phyloP scores from a whole-genome alignment of 495 filamentous ascomycete species.

The Pyrenopolyporus hunteri region DNA sequence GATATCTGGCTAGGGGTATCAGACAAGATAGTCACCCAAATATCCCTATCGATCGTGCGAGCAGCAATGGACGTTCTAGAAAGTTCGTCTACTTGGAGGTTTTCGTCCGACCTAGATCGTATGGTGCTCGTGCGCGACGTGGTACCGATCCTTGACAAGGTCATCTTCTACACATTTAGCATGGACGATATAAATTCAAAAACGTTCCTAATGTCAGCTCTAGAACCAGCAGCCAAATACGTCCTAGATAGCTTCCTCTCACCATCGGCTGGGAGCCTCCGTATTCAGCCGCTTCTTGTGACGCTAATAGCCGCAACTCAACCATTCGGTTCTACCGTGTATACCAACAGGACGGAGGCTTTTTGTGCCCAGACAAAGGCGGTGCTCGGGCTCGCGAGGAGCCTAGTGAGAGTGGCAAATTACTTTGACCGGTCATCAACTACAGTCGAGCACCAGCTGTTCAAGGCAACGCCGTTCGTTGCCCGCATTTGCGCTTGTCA shows the following conservation, averaged over 20 bases:
- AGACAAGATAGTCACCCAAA: slow-evolving; percentile 74
- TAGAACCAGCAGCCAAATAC: slow-evolving; percentile 73
- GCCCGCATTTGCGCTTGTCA: slow-evolving; percentile 79
- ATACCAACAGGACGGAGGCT: slow-evolving; percentile 60
- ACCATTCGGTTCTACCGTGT: slow-evolving; percentile 67
- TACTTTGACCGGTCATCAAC: slow-evolving; percentile 65
- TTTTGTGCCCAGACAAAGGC: slow-evolving; percentile 68
- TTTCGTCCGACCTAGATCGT: slow-evolving; percentile 68
- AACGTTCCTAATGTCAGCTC: slow-evolving; percentile 61
- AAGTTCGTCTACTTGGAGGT: slow-evolving; percentile 82
- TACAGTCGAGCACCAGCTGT: slow-evolving; percentile 76
- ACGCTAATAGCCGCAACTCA: slow-evolving; percentile 71
- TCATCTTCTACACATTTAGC: slow-evolving; percentile 74
- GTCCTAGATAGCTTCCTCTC: slow-evolving; percentile 78
- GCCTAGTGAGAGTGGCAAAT: slow-evolving; percentile 70
- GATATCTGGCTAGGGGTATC: slow-evolving; percentile 74
- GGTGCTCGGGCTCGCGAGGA: slow-evolving; percentile 69
- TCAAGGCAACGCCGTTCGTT: slow-evolving; percentile 74
- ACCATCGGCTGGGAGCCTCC: slow-evolving; percentile 67
- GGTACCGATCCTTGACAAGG: slow-evolving; percentile 68
- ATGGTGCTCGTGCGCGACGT: slow-evolving; percentile 61
- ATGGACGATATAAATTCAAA: slow-evolving; percentile 67
- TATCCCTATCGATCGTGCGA: slow-evolving; percentile 72
- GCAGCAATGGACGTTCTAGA: slow-evolving; percentile 81
- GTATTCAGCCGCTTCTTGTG: slow-evolving; percentile 77